A percentile compares a stretch with the other conserved stretches of the same genome.
Evolutionary conservation across 2,329 filamentous ascomycete genomes (phyloP).

Genomic region (Fusarium agapanthi): DNA sequence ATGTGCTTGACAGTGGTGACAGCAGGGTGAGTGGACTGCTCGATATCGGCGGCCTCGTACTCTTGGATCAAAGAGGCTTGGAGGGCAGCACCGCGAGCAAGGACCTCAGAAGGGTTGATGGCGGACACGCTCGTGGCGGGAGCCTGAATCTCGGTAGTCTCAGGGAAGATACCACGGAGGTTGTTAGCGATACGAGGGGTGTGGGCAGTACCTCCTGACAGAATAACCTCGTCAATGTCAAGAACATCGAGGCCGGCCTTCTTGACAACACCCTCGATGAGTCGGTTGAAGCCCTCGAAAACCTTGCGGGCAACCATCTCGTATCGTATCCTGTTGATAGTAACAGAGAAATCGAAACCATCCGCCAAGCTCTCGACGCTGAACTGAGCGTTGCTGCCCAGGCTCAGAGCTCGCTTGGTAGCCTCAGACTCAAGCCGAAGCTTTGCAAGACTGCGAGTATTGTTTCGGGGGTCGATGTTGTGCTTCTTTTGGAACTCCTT

Average conservation of each 20-base stretch:
- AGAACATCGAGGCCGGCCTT: conserved; percentile 93
- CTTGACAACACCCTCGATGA: conserved; percentile 85
- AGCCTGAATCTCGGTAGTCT: conserved; percentile 79
- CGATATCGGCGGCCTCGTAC: conserved; percentile 92
- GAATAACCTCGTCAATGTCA: conserved; percentile 93
- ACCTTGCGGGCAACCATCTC: conserved; percentile 89
- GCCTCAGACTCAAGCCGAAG: conserved; percentile 90
- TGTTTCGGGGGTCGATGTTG: conserved; percentile 84
- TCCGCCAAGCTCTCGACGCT: conserved; percentile 91
- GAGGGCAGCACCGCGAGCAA: conserved; percentile 89
- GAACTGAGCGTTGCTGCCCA: conserved; percentile 89
- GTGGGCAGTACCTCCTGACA: conserved; percentile 91
- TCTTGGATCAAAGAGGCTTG: conserved; percentile 95
- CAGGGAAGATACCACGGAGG: conserved; percentile 81
- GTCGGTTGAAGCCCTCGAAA: conserved; percentile 85
- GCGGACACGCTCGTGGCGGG: conserved; percentile 80
- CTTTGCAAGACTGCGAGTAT: conserved; percentile 86
- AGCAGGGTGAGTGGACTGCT: conserved; percentile 93
- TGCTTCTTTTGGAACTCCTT: conserved; percentile 99
- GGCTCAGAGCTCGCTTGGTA: conserved; percentile 89
- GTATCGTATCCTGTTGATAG: conserved; percentile 92
- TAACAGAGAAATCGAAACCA: conserved; percentile 89
- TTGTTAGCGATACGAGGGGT: conserved; percentile 91
- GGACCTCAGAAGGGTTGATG: conserved; percentile 93
- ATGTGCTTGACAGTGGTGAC: conserved; percentile 95